Base-by-base conservation (phyloP, 805 yeast genomes). In the Kluyveromyces nonfermentans region DNA sequence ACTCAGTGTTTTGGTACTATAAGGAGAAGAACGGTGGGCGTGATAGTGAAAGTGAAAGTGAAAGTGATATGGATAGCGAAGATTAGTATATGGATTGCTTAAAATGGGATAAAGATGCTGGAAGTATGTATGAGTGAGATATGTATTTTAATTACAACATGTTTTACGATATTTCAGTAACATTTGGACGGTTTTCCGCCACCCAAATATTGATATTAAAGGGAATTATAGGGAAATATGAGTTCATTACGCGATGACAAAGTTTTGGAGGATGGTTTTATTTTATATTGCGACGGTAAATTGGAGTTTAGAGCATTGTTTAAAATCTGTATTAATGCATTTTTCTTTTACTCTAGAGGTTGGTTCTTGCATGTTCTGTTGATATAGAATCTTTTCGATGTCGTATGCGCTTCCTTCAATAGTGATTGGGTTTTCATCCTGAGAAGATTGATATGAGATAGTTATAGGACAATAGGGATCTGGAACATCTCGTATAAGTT, bases 401-500 rank as follows among this genome's bases (percentile, higher is more conserved):
- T 38, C 34, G n/a, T 15, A 38, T 6, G 18, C 31, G 33, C 20
- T 28, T 14, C 21, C 33, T 7, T 38, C 41, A 20, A 38, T 9
- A 14, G 14, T 16, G 8, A 38, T 18, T 14, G 16, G 25, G 6
- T 28, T 34, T 2, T 15, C 41, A 9, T 16, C 6, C 4, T 19
- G 14, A 2, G 17, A 15, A 4, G 15, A 8, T 28, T 31, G 25
- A 15, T 28, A 16, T 31, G 18, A 28, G 7, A 38, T 16, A 9
- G 7, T 38, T 9, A 38, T 17, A n/a, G 41, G 34, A 15, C 41
- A 38, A 12, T 12, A 8, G 3, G 34, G 34, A 17, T 38, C 41
- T 8, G 41, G 41, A 14, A 38, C 9, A n/a, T 38, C 41, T 38
- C 31, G 25, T 17, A 38, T 37, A 6, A 46, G 35, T 20, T 41